Evolutionary conservation across 2,329 filamentous ascomycete genomes (phyloP).

Genomic region (Neofusicoccum ribis): DNA sequence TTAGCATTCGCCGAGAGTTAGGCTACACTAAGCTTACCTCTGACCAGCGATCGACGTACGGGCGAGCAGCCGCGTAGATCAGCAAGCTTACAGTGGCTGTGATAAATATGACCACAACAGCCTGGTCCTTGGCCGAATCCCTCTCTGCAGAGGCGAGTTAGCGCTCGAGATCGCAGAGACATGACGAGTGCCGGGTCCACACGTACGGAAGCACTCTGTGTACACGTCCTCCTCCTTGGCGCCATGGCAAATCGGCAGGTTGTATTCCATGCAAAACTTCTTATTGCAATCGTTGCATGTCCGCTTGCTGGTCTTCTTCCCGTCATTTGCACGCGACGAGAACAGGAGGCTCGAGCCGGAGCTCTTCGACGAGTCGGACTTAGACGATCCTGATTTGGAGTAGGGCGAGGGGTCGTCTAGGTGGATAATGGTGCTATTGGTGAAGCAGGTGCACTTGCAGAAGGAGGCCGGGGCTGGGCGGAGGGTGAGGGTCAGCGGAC

Average conservation of each 20-base stretch:
- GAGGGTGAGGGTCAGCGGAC: constrained; percentile 1
- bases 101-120: constrained; percentile 67
- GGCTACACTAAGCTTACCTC: constrained; percentile 42
- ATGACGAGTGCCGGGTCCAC: not conserved
- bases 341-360: not conserved
- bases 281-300: constrained; percentile 69
- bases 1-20: not conserved
- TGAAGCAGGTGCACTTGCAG: constrained; percentile 71
- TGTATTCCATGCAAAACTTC: constrained; percentile 64
- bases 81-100: constrained; percentile 62
- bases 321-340: not conserved
- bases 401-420: constrained; percentile 50
- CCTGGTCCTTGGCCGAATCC: constrained; percentile 67
- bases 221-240: constrained; percentile 65
- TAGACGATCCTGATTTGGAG: constrained; percentile 11
- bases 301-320: constrained; percentile 28
- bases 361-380: not conserved
- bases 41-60: constrained; percentile 59
- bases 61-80: constrained; percentile 60
- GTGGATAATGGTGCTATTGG: constrained; percentile 67
- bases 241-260: constrained; percentile 60
- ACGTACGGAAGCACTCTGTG: constrained; percentile 65
- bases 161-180: not conserved
- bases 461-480: constrained; percentile 58
- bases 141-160: constrained; percentile 48